Evolutionary conservation across 257 asterid genomes (phyloP).

Genomic region (Scutellaria baicalensis): DNA sequence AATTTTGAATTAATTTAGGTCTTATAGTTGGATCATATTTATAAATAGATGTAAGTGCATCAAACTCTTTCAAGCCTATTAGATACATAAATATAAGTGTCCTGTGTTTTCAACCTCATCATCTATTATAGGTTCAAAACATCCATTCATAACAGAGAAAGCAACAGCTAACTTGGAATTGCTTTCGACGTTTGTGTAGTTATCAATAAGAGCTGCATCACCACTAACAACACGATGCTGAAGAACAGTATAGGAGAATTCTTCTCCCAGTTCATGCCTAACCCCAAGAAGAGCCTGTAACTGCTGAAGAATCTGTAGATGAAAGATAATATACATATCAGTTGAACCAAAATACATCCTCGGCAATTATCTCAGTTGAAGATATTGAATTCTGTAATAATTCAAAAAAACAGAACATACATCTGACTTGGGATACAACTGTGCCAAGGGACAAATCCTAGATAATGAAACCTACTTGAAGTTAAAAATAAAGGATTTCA

Average conservation of each 20-base stretch:
- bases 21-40: too few species aligned
- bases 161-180: constrained; percentile 65
- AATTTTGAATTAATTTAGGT: too few species aligned
- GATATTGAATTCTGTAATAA: background rate
- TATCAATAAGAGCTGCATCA: constrained; percentile 27
- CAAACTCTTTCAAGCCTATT: too few species aligned
- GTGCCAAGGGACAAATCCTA: background rate
- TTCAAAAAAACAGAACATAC: background rate
- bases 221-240: constrained; percentile 38
- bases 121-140: constrained; percentile 54
- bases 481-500: background rate
- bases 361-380: background rate
- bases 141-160: constrained; percentile 54
- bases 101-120: too few species aligned
- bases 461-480: background rate
- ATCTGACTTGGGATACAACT: background rate
- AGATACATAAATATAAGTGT: too few species aligned
- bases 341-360: background rate
- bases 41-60: too few species aligned
- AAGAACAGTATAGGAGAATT: constrained; percentile 71
- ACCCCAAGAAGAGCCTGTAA: constrained; percentile 67
- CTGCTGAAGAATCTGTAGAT: constrained; percentile 51
- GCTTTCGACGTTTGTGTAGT: constrained; percentile 36
- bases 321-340: constrained; percentile 22
- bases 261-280: constrained; percentile 63